These are phyloP conservation scores for Cetradonia linearis DNA, from an alignment of 495 filamentous ascomycete genomes.

Conservation along the genomic window DNA sequence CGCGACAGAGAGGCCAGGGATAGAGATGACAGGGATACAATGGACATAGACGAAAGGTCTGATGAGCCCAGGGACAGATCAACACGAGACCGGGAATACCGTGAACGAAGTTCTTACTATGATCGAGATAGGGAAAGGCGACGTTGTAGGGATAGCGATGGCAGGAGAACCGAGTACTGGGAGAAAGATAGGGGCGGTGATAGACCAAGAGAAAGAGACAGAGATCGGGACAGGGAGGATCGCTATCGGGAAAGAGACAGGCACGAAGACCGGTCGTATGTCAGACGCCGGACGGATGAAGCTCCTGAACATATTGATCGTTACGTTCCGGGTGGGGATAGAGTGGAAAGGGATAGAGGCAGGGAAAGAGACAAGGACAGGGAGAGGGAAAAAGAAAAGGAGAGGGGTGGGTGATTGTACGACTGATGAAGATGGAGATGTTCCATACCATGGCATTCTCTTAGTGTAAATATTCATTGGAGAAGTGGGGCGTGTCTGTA, in stretches of 20 bases:
- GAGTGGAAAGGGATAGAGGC: constrained; percentile 31
- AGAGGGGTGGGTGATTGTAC: constrained; percentile 21
- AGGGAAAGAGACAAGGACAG: constrained; percentile 32
- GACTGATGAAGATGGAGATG: not conserved
- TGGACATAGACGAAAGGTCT: not conserved
- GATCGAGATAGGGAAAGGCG: constrained; percentile 16
- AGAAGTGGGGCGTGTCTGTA: not conserved
- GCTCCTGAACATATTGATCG: constrained; percentile 12
- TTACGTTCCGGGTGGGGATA: constrained; percentile 16
- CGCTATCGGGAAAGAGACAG: constrained; percentile 8
- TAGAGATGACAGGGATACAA: constrained; percentile 11
- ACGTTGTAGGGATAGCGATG: constrained; percentile 12
- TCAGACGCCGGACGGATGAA: constrained; percentile 1
- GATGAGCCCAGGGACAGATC: not conserved
- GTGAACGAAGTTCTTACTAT: constrained; percentile 14
- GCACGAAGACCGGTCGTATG: constrained; percentile 21
- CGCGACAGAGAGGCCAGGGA: constrained; percentile 16
- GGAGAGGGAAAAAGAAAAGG: constrained; percentile 29
- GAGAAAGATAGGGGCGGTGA: constrained; percentile 29
- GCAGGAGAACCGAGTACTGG: constrained; percentile 24
- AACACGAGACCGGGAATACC: constrained; percentile 1
- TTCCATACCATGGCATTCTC: not conserved
- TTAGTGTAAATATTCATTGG: not conserved
- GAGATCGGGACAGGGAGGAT: constrained; percentile 26
- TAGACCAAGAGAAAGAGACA: constrained; percentile 29